Percentiles rank a stretch among this genome's conserved stretches.
Conservation (phyloP, 1,139 yeast species). For the Candida freyschussii region DNA sequence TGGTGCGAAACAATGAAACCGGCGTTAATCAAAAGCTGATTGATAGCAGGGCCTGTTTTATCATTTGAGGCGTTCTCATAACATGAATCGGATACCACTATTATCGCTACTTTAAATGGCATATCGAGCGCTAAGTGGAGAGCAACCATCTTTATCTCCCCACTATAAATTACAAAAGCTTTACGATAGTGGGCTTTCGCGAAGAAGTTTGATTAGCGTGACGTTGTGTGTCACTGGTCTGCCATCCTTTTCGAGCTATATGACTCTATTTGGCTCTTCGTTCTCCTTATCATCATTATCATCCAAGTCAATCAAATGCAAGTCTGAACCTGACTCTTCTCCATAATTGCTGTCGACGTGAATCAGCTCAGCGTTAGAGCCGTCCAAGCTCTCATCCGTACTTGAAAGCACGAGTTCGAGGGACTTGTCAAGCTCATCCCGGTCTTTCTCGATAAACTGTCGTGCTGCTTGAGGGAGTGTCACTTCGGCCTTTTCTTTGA, state of each 20-base stretch:
- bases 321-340: constrained; percentile 1
- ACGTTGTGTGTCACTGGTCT: background rate
- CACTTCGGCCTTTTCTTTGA: constrained; percentile 9
- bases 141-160: too few species aligned
- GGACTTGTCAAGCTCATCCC: constrained; percentile 15
- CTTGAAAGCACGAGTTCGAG: constrained; percentile 17
- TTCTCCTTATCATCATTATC: background rate
- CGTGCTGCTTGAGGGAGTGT: constrained; percentile 15
- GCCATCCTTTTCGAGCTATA: too few species aligned
- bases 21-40: too few species aligned
- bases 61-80: background rate
- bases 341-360: constrained; percentile 4
- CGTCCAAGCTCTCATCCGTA: constrained; percentile 3
- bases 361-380: background rate
- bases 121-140: constrained; percentile 21
- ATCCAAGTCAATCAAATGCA: constrained; percentile 1
- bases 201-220: background rate
- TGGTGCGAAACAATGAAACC: too few species aligned
- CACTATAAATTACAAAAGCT: too few species aligned
- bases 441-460: constrained; percentile 18
- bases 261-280: background rate
- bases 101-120: background rate
- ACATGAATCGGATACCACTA: constrained; percentile 2
- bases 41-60: background rate
- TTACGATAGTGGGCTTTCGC: too few species aligned